A percentile compares a stretch with the other conserved stretches of the same genome.
Evolutionary conservation across 768 basidiomycete species (phyloP).

Genomic region (Trametes cinnabarina): DNA sequence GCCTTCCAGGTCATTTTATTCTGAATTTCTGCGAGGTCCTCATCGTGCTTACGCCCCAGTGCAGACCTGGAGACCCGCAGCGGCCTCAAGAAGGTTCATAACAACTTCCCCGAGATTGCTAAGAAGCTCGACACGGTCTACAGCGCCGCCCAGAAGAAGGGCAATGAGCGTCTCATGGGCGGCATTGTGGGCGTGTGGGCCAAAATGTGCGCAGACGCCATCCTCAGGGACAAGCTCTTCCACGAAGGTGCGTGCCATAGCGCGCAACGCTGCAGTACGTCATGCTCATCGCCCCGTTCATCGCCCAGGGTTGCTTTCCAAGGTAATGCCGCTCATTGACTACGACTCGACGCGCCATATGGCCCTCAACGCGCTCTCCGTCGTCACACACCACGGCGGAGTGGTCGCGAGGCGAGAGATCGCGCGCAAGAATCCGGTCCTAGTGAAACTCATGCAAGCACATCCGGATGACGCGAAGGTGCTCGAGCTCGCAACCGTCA

Average conservation of each 20-base stretch:
- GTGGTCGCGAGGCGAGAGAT: constrained; percentile 47
- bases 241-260: constrained; percentile 44
- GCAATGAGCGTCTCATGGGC: constrained; percentile 49
- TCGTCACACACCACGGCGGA: constrained; percentile 63
- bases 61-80: constrained; percentile 54
- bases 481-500: constrained; percentile 50
- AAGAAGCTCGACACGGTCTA: constrained; percentile 50
- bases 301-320: constrained; percentile 50
- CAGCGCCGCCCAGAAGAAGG: constrained; percentile 31
- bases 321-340: constrained; percentile 54
- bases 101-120: constrained; percentile 53
- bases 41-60: background rate
- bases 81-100: constrained; percentile 63
- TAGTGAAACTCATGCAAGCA: constrained; percentile 48
- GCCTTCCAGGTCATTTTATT: constrained; percentile 46
- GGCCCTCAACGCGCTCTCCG: constrained; percentile 54
- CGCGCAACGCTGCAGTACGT: no score
- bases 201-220: constrained; percentile 59
- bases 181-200: constrained; percentile 62
- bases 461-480: constrained; percentile 49
- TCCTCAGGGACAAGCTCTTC: constrained; percentile 59
- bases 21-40: background rate
- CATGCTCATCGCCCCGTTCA: background rate
- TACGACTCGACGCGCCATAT: constrained; percentile 47
- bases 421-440: constrained; percentile 41